These are phyloP conservation scores for Fusarium drepaniforme DNA, from an alignment of 2,329 filamentous ascomycete species.

Conservation along the genomic window DNA sequence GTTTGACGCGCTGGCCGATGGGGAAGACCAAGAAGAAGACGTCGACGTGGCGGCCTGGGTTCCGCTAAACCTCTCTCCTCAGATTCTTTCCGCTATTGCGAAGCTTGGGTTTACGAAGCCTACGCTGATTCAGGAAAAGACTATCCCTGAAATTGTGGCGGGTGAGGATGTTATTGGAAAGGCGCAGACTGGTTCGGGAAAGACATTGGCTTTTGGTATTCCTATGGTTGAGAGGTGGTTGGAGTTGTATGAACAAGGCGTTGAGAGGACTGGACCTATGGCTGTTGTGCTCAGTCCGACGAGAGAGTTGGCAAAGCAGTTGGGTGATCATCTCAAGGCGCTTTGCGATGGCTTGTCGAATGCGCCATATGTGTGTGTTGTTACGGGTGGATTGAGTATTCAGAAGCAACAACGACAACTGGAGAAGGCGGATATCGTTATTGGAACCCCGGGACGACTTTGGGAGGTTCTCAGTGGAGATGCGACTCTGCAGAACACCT, in stretches of 20 bases:
- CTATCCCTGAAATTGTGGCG: constrained; percentile 85
- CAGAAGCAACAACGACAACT: constrained; percentile 93
- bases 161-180: constrained; percentile 96
- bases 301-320: constrained; percentile 91
- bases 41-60: constrained; percentile 84
- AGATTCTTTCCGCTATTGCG: constrained; percentile 79
- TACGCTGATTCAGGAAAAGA: constrained; percentile 81
- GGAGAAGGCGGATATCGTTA: constrained; percentile 87
- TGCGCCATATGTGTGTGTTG: constrained; percentile 81
- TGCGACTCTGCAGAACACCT: constrained; percentile 74
- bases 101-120: constrained; percentile 85
- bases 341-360: constrained; percentile 74
- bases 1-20: constrained; percentile 69
- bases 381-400: constrained; percentile 94
- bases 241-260: constrained; percentile 56
- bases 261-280: constrained; percentile 61
- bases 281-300: constrained; percentile 92
- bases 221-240: constrained; percentile 91
- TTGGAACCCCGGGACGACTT: constrained; percentile 90
- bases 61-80: constrained; percentile 77
- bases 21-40: constrained; percentile 68
- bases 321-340: constrained; percentile 83
- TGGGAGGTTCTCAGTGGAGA: constrained; percentile 94
- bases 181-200: constrained; percentile 95
- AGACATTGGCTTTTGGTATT: constrained; percentile 94